Evolutionary conservation across 352 stramenopile genomes (phyloP), one percentile per base, ranked within the genome.

Genomic region (Poterioochromonas sp.): DNA sequence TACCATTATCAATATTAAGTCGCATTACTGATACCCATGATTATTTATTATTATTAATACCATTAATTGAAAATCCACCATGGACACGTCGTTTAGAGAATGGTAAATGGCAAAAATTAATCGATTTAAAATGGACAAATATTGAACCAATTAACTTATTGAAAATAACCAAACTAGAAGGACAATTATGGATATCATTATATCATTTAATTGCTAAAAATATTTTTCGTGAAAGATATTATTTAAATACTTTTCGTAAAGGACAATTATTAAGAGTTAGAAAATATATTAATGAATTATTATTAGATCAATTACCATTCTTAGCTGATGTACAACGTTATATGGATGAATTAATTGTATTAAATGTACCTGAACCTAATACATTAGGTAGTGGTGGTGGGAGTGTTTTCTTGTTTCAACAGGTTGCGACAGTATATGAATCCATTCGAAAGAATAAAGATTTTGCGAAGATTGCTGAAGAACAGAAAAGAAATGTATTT

Each of bases 11-110:
- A 79, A 84, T 95, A 32, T 85, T 96, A 18, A 91, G 88, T 15
- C 89, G 94, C 29, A 83, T 98, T 32, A 77, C 97, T n/a, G 92
- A 98, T 79, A 97, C 91, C n/a, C 93, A 98, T 80, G 94, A 98
- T 81, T 87, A 94, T 63, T 86, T 97, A 18, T 83, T 97, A 20
- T 88, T 91, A 8, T 86, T 98, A 29, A 87, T 94, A 0, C 87
- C 87, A 40, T 86, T 98, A 12, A 88, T 98, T 20, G 94, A 98
- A 78, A 96, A 97, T 80, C 93, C 94, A 37, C 94, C 94, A 29
- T 98, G 94, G 94, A 97, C 92, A 8, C 84, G 95, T 64, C 78
- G 86, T 39, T 43, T 79, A 29, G 47, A 29, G 18, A 76, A 29
- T 77, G 81, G 81, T 2, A 82, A 80, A 40, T 85, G 81, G 82